Base-by-base conservation (phyloP, 164 flowering plant genomes). In the Liriodendron chinense region DNA sequence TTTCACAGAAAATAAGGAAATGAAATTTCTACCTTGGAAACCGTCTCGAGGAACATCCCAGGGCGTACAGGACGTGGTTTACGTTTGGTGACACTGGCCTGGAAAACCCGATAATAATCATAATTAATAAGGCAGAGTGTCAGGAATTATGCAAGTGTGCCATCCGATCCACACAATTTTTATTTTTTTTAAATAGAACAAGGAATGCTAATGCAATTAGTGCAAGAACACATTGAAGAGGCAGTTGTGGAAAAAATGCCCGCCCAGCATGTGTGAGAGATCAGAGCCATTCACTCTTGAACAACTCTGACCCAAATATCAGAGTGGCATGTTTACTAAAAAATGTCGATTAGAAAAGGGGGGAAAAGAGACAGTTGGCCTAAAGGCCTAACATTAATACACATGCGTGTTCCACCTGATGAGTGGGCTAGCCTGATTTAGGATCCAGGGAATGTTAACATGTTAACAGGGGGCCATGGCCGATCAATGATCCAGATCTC, bases 1-100 rank as follows among this genome's bases (percentile, higher is more conserved):
- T 53, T 12, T 21, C 28, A 67, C n/a, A 24, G 22, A 22, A 18
- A 26, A 67, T 20, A 28, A 20, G 16, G 26, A 13, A 66, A 73
- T 21, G 49, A 26, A 9, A 64, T 43, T 34, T 22, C 24, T 69
- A 92, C 98, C 99, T 93, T 96, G 61, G 98, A 77, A 71, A 93
- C 94, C 26, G 99, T 91, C 84, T 92, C 99, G 57, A 96, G 94
- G 83, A 96, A 93, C 96, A 93, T 93, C 78, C 98, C 99, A 57
- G 99, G 99, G 12, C 97, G 96, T 22, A 93, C 99, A 69, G 99
- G 99, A 79, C 80, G 90, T 63, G 97, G 89, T 78, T 81, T 89
- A 18, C 89, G 83, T 64, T 92, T 94, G 1, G 87, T 80, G 14
- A 93, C 81, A 83, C 94, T 95, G 73, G 70, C 90, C 97, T 92